Evolutionary conservation across 768 basidiomycete genomes (phyloP), one percentile per base, ranked within the genome.

Genomic region (Cystofilobasidium ferigula): DNA sequence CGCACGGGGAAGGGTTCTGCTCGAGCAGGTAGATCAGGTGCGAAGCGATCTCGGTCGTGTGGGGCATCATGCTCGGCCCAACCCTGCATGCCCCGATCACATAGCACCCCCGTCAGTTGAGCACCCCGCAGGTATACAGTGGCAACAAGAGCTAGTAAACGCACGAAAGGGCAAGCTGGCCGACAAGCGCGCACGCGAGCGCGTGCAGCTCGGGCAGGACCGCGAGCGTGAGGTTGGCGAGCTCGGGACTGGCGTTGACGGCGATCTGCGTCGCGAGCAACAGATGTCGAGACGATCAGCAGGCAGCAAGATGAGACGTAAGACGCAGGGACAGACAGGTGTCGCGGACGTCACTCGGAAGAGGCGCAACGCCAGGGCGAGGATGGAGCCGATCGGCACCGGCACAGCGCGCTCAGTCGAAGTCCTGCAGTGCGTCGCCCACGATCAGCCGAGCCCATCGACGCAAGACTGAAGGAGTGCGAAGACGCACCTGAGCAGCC

Each of bases 361-460:
- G 22, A 89, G 76, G 12, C 81, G 78, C 30, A 77, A 72, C 30
- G 79, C 78, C 36, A 89, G 80, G 51, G 80, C 79, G 16, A 81
- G 78, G 22, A 89, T 70, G 43, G 78, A 72, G 5, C 87, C 88
- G n/a, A 87, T 71, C 0, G 89, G 87, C 12, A 90, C 72, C 69
- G 81, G 79, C 0, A 90, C 83, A 22, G 86, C 83, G 12, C 88
- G 82, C 51, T 80, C 61, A 0, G 73, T 73, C 22, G 65, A 66
- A 51, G 69, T 72, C 40, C 72, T 72, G 40, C 18, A 28, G 6
- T 18, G 42, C n/a, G n/a, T n/a, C n/a, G n/a, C n/a, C n/a, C n/a
- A n/a, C n/a, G n/a, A n/a, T n/a, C n/a, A n/a, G n/a, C 20, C 40
- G 40, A 42, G 40, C 40, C 10, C 40, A 10, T n/a, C 22, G 47